phyloP scores from a whole-genome alignment of 2,329 filamentous ascomycete species.

The Apiospora kogelbergensis region DNA sequence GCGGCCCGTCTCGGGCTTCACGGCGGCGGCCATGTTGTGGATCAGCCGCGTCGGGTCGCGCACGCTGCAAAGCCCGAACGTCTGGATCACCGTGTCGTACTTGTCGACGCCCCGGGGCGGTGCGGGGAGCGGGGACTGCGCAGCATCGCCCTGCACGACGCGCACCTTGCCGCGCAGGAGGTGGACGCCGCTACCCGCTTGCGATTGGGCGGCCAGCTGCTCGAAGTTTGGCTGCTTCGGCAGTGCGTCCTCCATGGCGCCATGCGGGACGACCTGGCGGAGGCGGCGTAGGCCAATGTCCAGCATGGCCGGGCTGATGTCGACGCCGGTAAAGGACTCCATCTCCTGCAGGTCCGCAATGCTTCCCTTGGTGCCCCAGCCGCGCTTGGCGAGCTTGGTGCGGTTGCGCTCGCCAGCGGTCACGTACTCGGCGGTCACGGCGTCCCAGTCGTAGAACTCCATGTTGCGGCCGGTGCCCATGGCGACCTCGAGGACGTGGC shows the following conservation, averaged over 20 bases:
- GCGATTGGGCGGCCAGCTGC: slow-evolving; percentile 20
- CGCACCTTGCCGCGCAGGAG: slow-evolving; percentile 44
- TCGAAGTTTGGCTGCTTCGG: slow-evolving; percentile 33
- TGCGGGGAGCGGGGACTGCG: slow-evolving; percentile 42
- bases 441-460: slow-evolving; percentile 57
- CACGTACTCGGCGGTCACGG: slow-evolving; percentile 20
- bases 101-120: slow-evolving; percentile 38
- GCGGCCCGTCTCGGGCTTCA: slow-evolving; percentile 55
- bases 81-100: slow-evolving; percentile 65
- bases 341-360: slow-evolving; percentile 33
- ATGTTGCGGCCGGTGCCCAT: slow-evolving; percentile 64
- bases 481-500: slow-evolving; percentile 62
- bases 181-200: slow-evolving; percentile 21
- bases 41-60: slow-evolving; percentile 55
- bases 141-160: slow-evolving; percentile 51
- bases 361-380: slow-evolving; percentile 8
- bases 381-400: slow-evolving; percentile 17
- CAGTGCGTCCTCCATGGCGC: slow-evolving; percentile 34
- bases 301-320: slow-evolving; percentile 61
- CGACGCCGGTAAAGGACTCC: slow-evolving; percentile 60
- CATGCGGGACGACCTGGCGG: slow-evolving; percentile 39
- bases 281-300: slow-evolving; percentile 56
- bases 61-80: slow-evolving; percentile 65
- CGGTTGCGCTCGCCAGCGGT: slow-evolving; percentile 20
- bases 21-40: slow-evolving; percentile 48